Evolutionary conservation across 208 protist genomes (phyloP).

Genomic region (Wallacemonas sp.): DNA sequence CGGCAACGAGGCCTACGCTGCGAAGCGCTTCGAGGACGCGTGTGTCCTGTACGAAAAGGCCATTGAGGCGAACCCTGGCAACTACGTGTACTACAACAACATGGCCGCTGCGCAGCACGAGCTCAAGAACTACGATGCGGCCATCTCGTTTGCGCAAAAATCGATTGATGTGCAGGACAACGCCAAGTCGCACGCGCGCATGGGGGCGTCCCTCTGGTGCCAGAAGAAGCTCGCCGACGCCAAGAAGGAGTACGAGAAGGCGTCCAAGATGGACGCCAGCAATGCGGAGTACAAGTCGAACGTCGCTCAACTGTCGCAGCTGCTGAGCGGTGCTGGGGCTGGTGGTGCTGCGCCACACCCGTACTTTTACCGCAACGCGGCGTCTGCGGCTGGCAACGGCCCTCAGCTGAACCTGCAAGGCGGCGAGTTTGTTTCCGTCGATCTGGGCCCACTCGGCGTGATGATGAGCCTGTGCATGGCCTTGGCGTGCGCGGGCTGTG

Average conservation of each 20-base stretch:
- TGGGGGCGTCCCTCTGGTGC: slow-evolving; percentile 64
- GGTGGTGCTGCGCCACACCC: slow-evolving; percentile 33
- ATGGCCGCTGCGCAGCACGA: slow-evolving; percentile 77
- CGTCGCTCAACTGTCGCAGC: slow-evolving; percentile 32
- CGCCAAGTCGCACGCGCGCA: slow-evolving; percentile 59
- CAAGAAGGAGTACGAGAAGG: slow-evolving; percentile 52
- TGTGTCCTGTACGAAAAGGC: slow-evolving; percentile 77
- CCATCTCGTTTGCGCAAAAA: slow-evolving; percentile 63
- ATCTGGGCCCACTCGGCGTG: slow-evolving; percentile 31
- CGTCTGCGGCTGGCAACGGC: slow-evolving; percentile 29
- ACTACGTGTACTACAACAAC: slow-evolving; percentile 88
- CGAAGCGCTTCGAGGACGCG: slow-evolving; percentile 80
- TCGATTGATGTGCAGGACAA: slow-evolving; percentile 64
- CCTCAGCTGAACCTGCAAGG: slow-evolving; percentile 26
- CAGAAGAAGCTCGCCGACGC: slow-evolving; percentile 54
- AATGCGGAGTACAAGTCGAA: slow-evolving; percentile 45
- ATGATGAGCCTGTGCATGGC: slow-evolving; percentile 28
- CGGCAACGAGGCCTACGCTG: slow-evolving; percentile 82
- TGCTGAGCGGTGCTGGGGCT: slow-evolving; percentile 29
- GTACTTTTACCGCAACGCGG: slow-evolving; percentile 36
- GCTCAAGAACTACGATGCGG: slow-evolving; percentile 75
- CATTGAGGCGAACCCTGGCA: slow-evolving; percentile 66
- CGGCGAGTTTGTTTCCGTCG: slow-evolving; percentile 39
- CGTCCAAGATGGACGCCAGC: slow-evolving; percentile 42
- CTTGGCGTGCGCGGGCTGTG: slow-evolving; percentile 16